A percentile compares a stretch with the other conserved stretches of the same genome.
phyloP scores from a whole-genome alignment of 768 basidiomycete species.

The Lactifluus echinatus region DNA sequence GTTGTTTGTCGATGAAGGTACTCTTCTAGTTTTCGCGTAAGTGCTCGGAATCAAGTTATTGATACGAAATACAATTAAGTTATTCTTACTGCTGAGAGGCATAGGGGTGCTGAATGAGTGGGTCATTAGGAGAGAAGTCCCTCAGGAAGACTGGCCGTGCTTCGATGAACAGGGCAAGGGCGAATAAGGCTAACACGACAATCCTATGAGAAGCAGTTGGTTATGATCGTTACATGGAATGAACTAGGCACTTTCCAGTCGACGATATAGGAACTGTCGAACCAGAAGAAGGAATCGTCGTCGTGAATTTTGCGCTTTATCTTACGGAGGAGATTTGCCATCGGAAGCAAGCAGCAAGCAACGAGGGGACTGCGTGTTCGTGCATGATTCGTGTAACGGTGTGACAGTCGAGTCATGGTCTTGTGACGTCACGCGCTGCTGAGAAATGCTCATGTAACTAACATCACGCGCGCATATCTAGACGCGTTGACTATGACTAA shows the following conservation, averaged over 20 bases:
- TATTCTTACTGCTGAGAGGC: slow-evolving; percentile 9
- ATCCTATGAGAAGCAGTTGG: slow-evolving; percentile 22
- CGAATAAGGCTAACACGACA: slow-evolving; percentile 33
- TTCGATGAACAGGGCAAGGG: slow-evolving; percentile 33
- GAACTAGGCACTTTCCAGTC: slow-evolving; percentile 41
- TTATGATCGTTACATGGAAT: not conserved
- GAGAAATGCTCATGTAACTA: not conserved
- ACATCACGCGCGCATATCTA: not conserved
- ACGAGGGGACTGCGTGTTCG: too few relatives aligned
- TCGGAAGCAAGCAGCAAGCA: too few relatives aligned
- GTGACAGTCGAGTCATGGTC: slow-evolving; percentile 5
- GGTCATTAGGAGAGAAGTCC: slow-evolving; percentile 34
- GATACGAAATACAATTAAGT: not conserved
- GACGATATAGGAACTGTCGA: slow-evolving; percentile 35
- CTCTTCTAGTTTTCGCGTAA: slow-evolving; percentile 28
- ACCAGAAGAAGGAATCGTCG: slow-evolving; percentile 25
- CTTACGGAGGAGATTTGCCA: slow-evolving; percentile 7
- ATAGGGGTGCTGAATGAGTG: slow-evolving; percentile 35
- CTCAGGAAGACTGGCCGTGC: slow-evolving; percentile 26
- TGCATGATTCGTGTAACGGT: too few relatives aligned
- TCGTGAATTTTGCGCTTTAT: slow-evolving; percentile 11
- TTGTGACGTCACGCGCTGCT: slow-evolving; percentile 9
- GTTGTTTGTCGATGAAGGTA: slow-evolving; percentile 40
- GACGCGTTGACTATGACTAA: not conserved
- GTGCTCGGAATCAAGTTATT: not conserved